phyloP scores from a whole-genome alignment of 2,329 filamentous ascomycete species.

The Trichoderma sp. region DNA sequence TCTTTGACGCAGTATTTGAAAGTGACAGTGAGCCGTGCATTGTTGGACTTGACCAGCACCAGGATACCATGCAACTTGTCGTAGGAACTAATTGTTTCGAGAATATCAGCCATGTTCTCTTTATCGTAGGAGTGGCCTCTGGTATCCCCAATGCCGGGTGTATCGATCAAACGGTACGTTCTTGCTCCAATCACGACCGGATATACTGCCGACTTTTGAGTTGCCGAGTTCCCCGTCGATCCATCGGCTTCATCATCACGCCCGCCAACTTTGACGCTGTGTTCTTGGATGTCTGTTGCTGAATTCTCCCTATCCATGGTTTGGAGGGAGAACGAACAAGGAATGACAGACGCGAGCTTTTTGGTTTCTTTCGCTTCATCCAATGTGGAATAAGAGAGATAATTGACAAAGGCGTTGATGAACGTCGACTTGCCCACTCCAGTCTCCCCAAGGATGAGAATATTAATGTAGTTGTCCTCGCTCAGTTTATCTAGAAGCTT shows the following conservation, averaged over 20 bases:
- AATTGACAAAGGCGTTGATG: slow-evolving; percentile 50
- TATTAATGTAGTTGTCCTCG: slow-evolving; percentile 35
- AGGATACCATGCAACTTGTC: slow-evolving; percentile 10
- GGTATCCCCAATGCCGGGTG: slow-evolving; percentile 14
- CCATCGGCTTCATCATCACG: slow-evolving; percentile 22
- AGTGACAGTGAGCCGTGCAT: slow-evolving; percentile 3
- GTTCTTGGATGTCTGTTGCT: background rate
- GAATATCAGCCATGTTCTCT: slow-evolving; percentile 17
- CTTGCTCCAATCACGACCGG: slow-evolving; percentile 3
- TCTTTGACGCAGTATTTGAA: slow-evolving; percentile 10
- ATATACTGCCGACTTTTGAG: slow-evolving; percentile 7
- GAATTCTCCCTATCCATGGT: background rate
- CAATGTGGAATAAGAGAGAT: slow-evolving; percentile 38
- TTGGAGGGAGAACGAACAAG: slow-evolving; percentile 22
- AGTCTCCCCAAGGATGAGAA: slow-evolving; percentile 47
- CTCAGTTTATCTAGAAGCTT: background rate
- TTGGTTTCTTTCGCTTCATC: slow-evolving; percentile 34
- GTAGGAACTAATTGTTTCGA: slow-evolving; percentile 4
- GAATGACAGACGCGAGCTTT: slow-evolving; percentile 21
- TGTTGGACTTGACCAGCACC: slow-evolving; percentile 18
- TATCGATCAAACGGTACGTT: slow-evolving; percentile 20
- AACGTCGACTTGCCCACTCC: slow-evolving; percentile 50
- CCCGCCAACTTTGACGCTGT: slow-evolving; percentile 19
- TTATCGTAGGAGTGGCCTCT: slow-evolving; percentile 9
- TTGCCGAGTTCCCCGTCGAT: slow-evolving; percentile 6